phyloP scores from a whole-genome alignment of 2,329 filamentous ascomycete species.

The Ophiostoma tasmaniense region DNA sequence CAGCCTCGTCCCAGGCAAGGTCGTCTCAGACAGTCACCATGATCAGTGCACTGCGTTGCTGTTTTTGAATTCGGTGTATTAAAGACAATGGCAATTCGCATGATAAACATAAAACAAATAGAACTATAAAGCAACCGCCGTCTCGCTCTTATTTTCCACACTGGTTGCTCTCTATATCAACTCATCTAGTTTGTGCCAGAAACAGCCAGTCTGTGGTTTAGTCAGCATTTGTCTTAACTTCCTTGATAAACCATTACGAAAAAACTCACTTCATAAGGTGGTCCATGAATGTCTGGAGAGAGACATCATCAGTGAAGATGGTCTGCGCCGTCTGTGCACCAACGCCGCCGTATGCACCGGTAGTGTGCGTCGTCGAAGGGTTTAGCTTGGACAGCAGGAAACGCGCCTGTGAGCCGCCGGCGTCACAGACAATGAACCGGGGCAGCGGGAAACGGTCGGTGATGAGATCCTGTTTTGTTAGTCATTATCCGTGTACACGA shows the following conservation, averaged over 20 bases:
- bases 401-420: conserved; percentile 94
- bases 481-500: conserved; percentile 4
- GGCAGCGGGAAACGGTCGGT: conserved; percentile 96
- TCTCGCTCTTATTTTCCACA: conserved; percentile 1
- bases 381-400: conserved; percentile 94
- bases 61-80: neutral
- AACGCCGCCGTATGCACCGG: conserved; percentile 81
- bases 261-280: conserved; percentile 78
- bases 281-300: conserved; percentile 97
- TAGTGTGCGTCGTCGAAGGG: conserved; percentile 93
- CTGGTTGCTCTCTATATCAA: neutral
- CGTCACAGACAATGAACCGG: conserved; percentile 96
- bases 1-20: no score
- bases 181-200: conserved; percentile 50
- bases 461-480: conserved; percentile 67
- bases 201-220: conserved; percentile 38
- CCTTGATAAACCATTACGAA: neutral
- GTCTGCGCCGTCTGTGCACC: conserved; percentile 83
- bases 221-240: conserved; percentile 3
- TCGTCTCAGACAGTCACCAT: no score
- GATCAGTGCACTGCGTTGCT: neutral
- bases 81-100: neutral
- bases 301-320: conserved; percentile 98
- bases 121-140: conserved; percentile 1
- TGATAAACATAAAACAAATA: neutral